phyloP scores from a whole-genome alignment of 2,329 filamentous ascomycete genomes.

The Aureobasidium sp. region DNA sequence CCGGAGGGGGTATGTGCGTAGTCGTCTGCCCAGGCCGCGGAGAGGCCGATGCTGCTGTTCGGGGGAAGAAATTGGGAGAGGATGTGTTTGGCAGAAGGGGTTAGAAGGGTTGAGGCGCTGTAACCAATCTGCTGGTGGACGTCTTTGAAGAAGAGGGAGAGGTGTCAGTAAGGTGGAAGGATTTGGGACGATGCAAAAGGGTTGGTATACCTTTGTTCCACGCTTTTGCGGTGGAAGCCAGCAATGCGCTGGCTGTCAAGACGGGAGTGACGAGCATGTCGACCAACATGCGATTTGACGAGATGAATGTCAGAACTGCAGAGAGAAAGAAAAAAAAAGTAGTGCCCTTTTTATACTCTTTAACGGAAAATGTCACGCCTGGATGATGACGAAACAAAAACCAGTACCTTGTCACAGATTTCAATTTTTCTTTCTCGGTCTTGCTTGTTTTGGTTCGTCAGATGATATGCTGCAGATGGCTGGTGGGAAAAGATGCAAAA shows the following conservation, averaged over 20 bases:
- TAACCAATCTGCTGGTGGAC: conserved; percentile 38
- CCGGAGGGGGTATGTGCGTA: conserved; percentile 34
- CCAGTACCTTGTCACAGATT: too few species aligned
- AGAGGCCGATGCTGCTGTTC: conserved; percentile 33
- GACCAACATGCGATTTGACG: too few species aligned
- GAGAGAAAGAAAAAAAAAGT: too few species aligned
- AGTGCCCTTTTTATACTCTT: too few species aligned
- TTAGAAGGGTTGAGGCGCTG: conserved; percentile 34
- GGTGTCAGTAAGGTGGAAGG: not conserved
- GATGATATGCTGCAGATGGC: too few species aligned
- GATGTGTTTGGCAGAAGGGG: conserved; percentile 27
- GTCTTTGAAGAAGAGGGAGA: not conserved
- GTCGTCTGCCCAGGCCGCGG: conserved; percentile 35
- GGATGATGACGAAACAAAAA: too few species aligned
- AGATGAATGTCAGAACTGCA: too few species aligned
- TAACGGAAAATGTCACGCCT: too few species aligned
- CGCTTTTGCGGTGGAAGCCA: not conserved
- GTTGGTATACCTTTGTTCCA: not conserved
- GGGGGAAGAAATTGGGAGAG: conserved; percentile 34
- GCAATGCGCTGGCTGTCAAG: not conserved
- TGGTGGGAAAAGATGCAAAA: too few species aligned
- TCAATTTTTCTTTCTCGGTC: too few species aligned
- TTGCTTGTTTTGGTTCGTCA: too few species aligned
- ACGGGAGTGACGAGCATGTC: not conserved
- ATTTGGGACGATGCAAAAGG: too few species aligned